Base-by-base conservation (phyloP, 73 alveolate species). In the Paramecium pentaurelia region DNA sequence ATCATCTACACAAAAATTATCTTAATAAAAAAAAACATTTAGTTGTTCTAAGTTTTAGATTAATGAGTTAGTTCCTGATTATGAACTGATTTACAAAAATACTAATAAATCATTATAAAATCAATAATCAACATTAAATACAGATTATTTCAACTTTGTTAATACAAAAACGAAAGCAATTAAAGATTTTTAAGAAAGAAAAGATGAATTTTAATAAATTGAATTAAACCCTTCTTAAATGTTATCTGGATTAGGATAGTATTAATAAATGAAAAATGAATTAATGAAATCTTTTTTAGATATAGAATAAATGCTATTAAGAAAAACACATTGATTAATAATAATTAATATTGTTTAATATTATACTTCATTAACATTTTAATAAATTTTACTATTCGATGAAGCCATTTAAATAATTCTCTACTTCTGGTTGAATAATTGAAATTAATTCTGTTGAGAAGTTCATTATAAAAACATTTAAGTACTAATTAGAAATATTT, bases 11-110 rank as follows among this genome's bases (percentile, higher is more conserved):
- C 22, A 64, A 27, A 64, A 64, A 64, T 32, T 64, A 64, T 64
- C 84, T 12, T 34, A 64, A 42, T 54, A 64, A 64, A 64, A 64
- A 14, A 64, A 64, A 64, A 64, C 84, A 64, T 64, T 64, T 64
- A 64, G 84, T 64, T 64, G 84, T 30, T 64, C 84, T 8, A 64
- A 64, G 28, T 64, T 64, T 64, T 64, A 64, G 28, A 34, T 64
- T 64, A 64, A 64, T 64, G 84, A 64, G 30, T 64, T 64, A 64
- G 84, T 64, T 28, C 84, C 84, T 64, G 84, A 64, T 64, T 64
- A 64, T 27, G 47, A 28, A 64, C 51, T 64, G 1, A 64, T 64
- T 28, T 64, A 54, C 84, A 64, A 34, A 64, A 64, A 64, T 9
- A 12, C 22, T 32, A 1, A 22, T 25, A 64, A 64, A 64, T 14